Base-by-base conservation (phyloP, 2,329 filamentous ascomycete species). In the Stagonosporopsis chrysanthemi region DNA sequence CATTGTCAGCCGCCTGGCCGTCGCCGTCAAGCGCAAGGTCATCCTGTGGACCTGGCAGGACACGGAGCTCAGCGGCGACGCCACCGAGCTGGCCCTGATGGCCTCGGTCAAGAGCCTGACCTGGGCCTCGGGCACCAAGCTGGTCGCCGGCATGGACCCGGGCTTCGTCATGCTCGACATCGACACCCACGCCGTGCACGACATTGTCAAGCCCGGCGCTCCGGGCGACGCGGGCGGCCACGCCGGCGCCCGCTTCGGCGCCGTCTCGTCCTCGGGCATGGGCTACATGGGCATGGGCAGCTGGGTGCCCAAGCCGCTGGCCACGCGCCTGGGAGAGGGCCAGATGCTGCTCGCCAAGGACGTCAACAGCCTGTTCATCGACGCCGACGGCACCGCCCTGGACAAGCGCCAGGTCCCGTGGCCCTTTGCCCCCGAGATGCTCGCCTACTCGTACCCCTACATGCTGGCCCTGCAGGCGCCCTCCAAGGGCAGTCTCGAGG, bases 361-460 rank as follows among this genome's bases (percentile, higher is more conserved):
- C 67, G 92, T 97, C 69, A 96, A 97, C 74, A 96, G 93, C 1
- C 80, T 97, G 49, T 99, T 99, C 74, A 90, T 97, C 64, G 89
- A 95, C 56, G 86, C 89, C 11, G 84, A 92, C 28, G 95, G 93
- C 4, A 93, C 92, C 65, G 84, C 92, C 0, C 74, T 96, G 31
- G 89, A 93, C 41, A 91, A 91, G 76, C 84, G 90, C 52, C 93
- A 98, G 73, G 88, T 99, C n/a, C 92, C 92, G 1, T 99, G 95
- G 95, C 86, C 88, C 39, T 82, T 86, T 31, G 91, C 94, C 1
- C 96, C 95, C 1, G 93, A 97, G 68, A 89, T 89, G 53, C 88
- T 99, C 57, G 95, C 94, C 22, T 99, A 97, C 75, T 97, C 93
- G 22, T 99, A 99, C 74, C 95, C 95, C 0, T 99, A 97, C 73